Base-by-base conservation (phyloP, 2,329 filamentous ascomycete genomes). In the Paecilomyces sp. region DNA sequence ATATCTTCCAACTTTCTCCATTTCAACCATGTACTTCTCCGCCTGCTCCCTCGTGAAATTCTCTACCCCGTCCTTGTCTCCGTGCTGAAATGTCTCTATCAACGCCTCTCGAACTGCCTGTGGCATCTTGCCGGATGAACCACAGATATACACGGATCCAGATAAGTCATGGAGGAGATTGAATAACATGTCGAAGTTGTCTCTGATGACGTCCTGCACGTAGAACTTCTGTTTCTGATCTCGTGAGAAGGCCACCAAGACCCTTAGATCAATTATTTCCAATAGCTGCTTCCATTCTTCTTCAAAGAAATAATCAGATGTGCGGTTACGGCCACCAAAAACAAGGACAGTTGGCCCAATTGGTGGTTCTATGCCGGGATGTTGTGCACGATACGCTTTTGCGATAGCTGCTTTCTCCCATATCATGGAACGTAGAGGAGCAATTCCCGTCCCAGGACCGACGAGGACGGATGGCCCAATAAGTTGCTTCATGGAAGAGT, bases 361-460 rank as follows among this genome's bases (percentile, higher is more conserved):
- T 22, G 69, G 57, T 3, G 60, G 63, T 51, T 72, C 68, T 3
- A 67, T 60, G 1, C 66, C 64, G 0, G 67, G 69, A 18, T 75
- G 60, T 25, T 71, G 65, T 13, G 69, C 61, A 31, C 68, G 66
- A 34, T 68, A 71, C 4, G 67, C 64, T 58, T 74, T 68, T 13
- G 72, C 72, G 12, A 77, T 64, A 1, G 71, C 70, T 1, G 74
- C 72, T n/a, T 91, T 88, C 65, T 95, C 88, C 70, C 89, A 87
- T n/a, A 94, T 81, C 65, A 97, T 81, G 3, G 88, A 85, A 2
- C 92, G 86, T 68, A 96, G 86, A 0, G 93, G 92, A 0, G 92
- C 93, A 33, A 97, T 79, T 6, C 92, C 92, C 0, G 92, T 97
- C 2, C 92, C 92, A 0, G 92, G 90, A 1, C 88, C 91, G 57